Percentiles rank a stretch among this genome's conserved stretches.
Conservation (phyloP, 169 alveolate species). For the Sarcocystis neurona region DNA sequence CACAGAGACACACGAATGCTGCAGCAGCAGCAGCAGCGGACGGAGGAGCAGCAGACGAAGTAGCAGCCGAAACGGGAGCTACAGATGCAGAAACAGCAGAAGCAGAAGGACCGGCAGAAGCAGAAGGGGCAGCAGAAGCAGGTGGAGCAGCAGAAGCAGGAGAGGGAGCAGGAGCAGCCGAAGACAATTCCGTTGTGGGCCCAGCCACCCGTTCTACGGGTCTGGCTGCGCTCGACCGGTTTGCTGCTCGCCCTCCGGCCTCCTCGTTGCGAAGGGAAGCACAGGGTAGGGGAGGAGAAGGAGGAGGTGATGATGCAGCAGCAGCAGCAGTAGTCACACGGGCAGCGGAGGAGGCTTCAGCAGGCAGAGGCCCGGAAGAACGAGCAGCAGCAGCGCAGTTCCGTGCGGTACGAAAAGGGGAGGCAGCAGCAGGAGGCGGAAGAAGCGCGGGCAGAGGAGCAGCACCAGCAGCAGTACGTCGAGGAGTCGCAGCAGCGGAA, state of each 20-base stretch:
- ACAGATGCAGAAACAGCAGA: background rate
- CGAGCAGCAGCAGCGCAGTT: background rate
- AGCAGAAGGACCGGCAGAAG: background rate
- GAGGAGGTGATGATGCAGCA: background rate
- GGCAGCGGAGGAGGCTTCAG: background rate
- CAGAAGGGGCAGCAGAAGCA: background rate
- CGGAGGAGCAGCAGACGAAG: background rate
- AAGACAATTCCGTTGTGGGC: too few species aligned
- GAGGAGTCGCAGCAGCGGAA: background rate
- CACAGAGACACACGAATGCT: background rate
- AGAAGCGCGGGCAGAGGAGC: background rate
- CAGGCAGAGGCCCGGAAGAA: background rate
- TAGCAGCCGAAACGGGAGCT: background rate
- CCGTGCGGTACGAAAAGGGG: background rate
- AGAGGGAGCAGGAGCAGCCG: background rate
- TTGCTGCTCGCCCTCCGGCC: too few species aligned
- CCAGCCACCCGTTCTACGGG: too few species aligned
- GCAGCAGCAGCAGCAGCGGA: background rate
- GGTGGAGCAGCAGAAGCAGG: background rate
- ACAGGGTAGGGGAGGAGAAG: background rate
- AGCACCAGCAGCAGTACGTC: background rate
- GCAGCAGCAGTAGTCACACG: background rate
- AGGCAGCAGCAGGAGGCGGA: background rate
- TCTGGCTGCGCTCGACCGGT: too few species aligned
- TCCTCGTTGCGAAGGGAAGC: too few species aligned